phyloP scores from a whole-genome alignment of 306 rosid species.

The Cucumis melo region DNA sequence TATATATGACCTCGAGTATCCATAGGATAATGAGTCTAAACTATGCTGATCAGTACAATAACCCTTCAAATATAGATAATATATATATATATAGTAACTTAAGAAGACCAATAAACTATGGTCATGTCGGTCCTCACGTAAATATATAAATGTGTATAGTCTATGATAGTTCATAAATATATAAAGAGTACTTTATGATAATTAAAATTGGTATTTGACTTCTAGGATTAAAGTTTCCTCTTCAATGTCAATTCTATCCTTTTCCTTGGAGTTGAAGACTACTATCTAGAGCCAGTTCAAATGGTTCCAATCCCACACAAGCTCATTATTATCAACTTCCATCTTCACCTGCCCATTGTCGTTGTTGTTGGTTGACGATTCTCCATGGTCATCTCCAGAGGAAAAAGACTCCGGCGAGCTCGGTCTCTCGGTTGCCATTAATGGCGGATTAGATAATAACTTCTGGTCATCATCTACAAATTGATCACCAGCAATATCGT shows the following conservation, averaged over 20 bases:
- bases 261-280: background rate
- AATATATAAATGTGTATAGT: too few species aligned
- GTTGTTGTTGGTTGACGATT: background rate
- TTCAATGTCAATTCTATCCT: background rate
- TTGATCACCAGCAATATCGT: too few species aligned
- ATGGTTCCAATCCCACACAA: conserved; percentile 3
- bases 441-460: background rate
- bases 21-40: too few species aligned
- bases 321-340: background rate
- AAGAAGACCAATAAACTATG: too few species aligned
- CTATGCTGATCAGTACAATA: too few species aligned
- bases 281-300: background rate
- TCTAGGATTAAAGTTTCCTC: background rate
- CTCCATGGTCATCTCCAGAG: background rate
- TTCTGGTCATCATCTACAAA: background rate
- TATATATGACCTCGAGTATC: too few species aligned
- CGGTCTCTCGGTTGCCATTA: background rate
- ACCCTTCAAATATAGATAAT: too few species aligned
- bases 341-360: background rate
- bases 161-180: too few species aligned
- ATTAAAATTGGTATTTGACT: background rate
- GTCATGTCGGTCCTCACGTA: too few species aligned
- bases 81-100: too few species aligned
- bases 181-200: too few species aligned
- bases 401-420: background rate